Conservation (phyloP, 2,329 filamentous ascomycete species). For the Xylariaceae sp. region DNA sequence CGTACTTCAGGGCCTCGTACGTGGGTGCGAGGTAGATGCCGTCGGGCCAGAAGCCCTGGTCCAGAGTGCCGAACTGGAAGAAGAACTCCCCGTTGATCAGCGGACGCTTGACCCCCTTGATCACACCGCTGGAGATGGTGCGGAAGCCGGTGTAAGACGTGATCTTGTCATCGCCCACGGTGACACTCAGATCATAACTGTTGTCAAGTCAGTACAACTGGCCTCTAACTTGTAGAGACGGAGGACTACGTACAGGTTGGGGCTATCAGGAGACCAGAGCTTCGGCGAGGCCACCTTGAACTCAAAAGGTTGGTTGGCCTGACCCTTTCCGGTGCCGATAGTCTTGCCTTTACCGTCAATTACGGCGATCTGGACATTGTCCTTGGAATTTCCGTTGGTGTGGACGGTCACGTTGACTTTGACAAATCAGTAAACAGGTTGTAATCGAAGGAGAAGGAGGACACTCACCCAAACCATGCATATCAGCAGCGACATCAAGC, state of each 20-base stretch:
- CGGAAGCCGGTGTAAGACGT: constrained; percentile 65
- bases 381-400: constrained; percentile 24
- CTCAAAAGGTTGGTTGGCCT: constrained; percentile 45
- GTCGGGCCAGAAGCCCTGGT: constrained; percentile 69
- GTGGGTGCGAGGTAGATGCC: constrained; percentile 61
- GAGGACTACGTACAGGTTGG: constrained; percentile 47
- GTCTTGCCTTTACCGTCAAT: constrained; percentile 33
- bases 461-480: constrained; percentile 44
- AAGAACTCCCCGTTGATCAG: constrained; percentile 64
- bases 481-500: constrained; percentile 54
- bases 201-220: not conserved
- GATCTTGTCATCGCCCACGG: constrained; percentile 45
- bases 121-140: constrained; percentile 50
- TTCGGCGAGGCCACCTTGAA: constrained; percentile 50
- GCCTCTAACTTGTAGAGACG: not conserved
- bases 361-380: constrained; percentile 32
- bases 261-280: constrained; percentile 61
- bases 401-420: constrained; percentile 52
- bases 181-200: constrained; percentile 54
- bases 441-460: not conserved
- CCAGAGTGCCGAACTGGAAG: constrained; percentile 63
- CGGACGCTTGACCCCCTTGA: constrained; percentile 56
- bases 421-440: not conserved
- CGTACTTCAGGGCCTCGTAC: constrained; percentile 61
- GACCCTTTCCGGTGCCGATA: constrained; percentile 40